phyloP scores from a whole-genome alignment of 805 yeast species.

The Hanseniaspora lachancei region DNA sequence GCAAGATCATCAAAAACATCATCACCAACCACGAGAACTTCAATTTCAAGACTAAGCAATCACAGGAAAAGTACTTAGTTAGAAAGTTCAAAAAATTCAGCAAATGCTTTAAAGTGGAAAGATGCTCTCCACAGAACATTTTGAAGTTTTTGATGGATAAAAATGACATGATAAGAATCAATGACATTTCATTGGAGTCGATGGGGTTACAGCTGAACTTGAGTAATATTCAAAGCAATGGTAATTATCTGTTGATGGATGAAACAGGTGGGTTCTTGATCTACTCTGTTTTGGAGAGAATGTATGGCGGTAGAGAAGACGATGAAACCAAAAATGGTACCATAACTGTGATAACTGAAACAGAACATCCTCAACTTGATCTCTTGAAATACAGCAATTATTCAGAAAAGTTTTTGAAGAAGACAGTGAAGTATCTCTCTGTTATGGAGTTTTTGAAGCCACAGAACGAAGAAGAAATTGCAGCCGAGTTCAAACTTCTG shows the following conservation, averaged over 20 bases:
- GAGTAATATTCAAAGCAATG: constrained; percentile 80
- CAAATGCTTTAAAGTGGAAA: constrained; percentile 71
- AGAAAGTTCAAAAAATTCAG: constrained; percentile 87
- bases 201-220: constrained; percentile 63
- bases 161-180: constrained; percentile 51
- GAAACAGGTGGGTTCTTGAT: constrained; percentile 90
- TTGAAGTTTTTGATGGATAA: constrained; percentile 65
- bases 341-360: constrained; percentile 71
- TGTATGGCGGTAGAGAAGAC: constrained; percentile 38
- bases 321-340: constrained; percentile 33
- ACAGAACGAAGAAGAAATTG: constrained; percentile 34
- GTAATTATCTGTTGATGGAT: constrained; percentile 74
- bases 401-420: constrained; percentile 37
- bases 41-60: constrained; percentile 73
- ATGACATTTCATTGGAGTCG: constrained; percentile 77
- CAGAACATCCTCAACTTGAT: constrained; percentile 78
- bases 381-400: constrained; percentile 56
- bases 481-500: constrained; percentile 28
- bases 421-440: constrained; percentile 56
- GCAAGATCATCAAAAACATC: constrained; percentile 66
- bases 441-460: constrained; percentile 77
- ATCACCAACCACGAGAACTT: constrained; percentile 76
- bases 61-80: constrained; percentile 82
- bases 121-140: constrained; percentile 56
- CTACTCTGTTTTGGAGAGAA: constrained; percentile 77